phyloP scores from a whole-genome alignment of 2,329 filamentous ascomycete species.

The Neonectria faginata region DNA sequence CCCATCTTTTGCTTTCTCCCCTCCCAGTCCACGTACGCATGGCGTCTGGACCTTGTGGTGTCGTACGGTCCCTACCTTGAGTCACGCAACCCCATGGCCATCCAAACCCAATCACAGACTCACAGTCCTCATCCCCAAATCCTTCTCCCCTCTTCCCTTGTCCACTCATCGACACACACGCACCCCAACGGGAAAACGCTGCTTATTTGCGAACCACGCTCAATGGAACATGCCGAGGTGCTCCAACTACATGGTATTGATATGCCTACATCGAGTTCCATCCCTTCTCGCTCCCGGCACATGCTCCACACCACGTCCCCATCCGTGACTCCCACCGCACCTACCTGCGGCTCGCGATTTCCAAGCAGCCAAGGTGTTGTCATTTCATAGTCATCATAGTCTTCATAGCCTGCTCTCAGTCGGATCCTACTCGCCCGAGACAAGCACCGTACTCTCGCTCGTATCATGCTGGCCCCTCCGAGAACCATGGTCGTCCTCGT shows the following conservation, averaged over 20 bases:
- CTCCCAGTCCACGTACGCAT: conserved; percentile 11
- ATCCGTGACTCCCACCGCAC: conserved; percentile 11
- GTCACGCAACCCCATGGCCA: conserved; percentile 24
- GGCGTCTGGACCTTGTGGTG: background rate
- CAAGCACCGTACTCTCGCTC: conserved; percentile 54
- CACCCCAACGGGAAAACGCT: conserved; percentile 12
- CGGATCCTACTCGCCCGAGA: conserved; percentile 42
- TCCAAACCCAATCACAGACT: conserved; percentile 7
- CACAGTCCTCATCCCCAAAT: conserved; percentile 20
- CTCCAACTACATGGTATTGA: conserved; percentile 8
- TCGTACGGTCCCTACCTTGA: conserved; percentile 22
- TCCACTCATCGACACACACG: conserved; percentile 15
- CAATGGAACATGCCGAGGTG: conserved; percentile 18
- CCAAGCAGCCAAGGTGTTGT: conserved; percentile 15
- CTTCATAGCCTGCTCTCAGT: conserved; percentile 8
- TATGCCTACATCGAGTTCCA: background rate
- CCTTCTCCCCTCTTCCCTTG: conserved; percentile 5
- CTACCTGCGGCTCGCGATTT: conserved; percentile 12
- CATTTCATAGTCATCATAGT: conserved; percentile 12
- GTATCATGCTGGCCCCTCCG: conserved; percentile 40
- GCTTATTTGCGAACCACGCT: conserved; percentile 15
- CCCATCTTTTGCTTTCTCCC: conserved; percentile 6
- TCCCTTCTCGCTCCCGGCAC: conserved; percentile 7
- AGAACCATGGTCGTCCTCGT: conserved; percentile 30
- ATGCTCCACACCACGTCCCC: conserved; percentile 6